Evolutionary conservation across 179 eudicot genomes (phyloP).

Genomic region (Beta lomatogona): DNA sequence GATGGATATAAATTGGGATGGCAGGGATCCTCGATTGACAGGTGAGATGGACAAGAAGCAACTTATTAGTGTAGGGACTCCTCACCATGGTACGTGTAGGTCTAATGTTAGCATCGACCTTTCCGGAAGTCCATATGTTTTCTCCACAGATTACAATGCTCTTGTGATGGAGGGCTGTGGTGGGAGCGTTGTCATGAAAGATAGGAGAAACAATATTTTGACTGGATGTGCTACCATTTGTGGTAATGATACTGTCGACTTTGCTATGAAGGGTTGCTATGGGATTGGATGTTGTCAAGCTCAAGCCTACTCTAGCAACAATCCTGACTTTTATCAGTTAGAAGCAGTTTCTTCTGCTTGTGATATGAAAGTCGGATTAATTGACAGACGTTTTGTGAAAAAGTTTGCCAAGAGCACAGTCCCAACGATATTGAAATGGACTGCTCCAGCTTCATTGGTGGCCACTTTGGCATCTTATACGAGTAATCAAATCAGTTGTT

Average conservation of each 20-base stretch:
- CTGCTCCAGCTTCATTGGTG: background rate
- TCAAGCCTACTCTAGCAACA: no score
- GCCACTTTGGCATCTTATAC: no score
- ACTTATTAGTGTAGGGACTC: background rate
- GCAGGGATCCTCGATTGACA: background rate
- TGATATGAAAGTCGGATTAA: constrained; percentile 15
- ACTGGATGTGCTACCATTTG: constrained; percentile 25
- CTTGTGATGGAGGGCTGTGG: constrained; percentile 29
- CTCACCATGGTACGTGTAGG: background rate
- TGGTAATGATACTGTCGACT: background rate
- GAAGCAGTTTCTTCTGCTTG: background rate
- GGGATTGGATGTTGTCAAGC: constrained; percentile 30
- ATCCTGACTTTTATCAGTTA: background rate
- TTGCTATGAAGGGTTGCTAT: background rate
- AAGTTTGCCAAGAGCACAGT: background rate
- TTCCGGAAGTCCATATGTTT: constrained; percentile 17
- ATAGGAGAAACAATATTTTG: constrained; percentile 8
- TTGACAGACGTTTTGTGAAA: constrained; percentile 13
- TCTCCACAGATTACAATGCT: constrained; percentile 13
- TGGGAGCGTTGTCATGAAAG: constrained; percentile 19
- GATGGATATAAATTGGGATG: constrained; percentile 10
- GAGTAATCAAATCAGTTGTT: background rate
- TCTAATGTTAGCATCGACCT: constrained; percentile 16
- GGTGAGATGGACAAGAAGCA: background rate
- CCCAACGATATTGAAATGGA: constrained; percentile 28